Base-by-base conservation (phyloP, 768 basidiomycete genomes). In the Mycena chlorophos region DNA sequence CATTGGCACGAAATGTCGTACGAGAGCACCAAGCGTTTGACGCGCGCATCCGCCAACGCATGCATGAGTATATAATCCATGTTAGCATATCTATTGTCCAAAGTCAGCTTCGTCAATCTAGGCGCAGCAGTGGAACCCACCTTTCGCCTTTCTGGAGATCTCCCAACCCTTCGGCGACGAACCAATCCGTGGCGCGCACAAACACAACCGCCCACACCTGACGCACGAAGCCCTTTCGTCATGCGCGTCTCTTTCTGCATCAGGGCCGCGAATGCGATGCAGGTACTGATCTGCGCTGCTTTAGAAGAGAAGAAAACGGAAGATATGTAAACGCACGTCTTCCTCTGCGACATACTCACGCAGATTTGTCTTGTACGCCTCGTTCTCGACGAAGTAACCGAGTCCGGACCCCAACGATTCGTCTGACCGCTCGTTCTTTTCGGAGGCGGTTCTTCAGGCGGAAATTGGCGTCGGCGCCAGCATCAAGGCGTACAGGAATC, bases 1-100 rank as follows among this genome's bases (percentile, higher is more conserved):
- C 57, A 68, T 31, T 68, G 67, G 31, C 67, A 68, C 8, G 55
- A 58, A 22, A 68, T 68, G 53, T 68, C 68, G 40, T 69, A 69
- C 1, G 62, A 60, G 1, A 63, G 28, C 1, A 51, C 29, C 1
- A 60, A 30, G 14, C 20, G 28, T 38, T 52, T 23, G 1, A 54
- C n/a, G 0, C 29, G 30, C 4, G 53, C 17, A 0, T 51, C 49
- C 5, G 46, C 6, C 13, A 66, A 16, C 2, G 47, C 28, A 0
- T 56, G 63, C 4, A 58, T 54, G 3, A 68, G 50, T 1, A 68
- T 59, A 43, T 60, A 68, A 25, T 68, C 66, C 52, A 65, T 65
- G 23, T 66, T 66, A 2, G 54, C 42, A 30, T 65, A 66, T 19
- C 65, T 66, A 14, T 4, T 3, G 31, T 8, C 31, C 31, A 34